These are phyloP conservation scores for Polyrhizophydium stewartii DNA, from an alignment of 371 early-diverging fungal species.

Conservation along the genomic window DNA sequence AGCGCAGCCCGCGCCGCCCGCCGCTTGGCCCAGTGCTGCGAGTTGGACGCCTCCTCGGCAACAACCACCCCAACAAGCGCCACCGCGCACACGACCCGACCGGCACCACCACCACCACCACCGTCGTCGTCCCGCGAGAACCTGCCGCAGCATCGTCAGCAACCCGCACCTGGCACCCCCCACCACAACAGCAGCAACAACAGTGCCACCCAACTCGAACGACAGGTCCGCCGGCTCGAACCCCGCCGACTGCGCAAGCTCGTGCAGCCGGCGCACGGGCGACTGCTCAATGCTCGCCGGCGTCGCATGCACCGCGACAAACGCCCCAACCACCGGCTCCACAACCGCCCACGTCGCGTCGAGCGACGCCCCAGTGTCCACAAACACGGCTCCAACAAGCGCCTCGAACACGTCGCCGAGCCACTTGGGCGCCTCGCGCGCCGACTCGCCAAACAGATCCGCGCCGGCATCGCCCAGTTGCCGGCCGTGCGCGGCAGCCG, in stretches of 20 bases:
- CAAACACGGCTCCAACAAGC: constrained; percentile 71
- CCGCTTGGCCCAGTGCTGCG: constrained; percentile 26
- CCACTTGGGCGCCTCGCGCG: constrained; percentile 35
- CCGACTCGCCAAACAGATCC: no score
- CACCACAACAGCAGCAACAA: background rate
- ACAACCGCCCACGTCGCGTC: constrained; percentile 28
- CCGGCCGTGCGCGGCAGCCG: no score
- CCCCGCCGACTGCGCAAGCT: constrained; percentile 27
- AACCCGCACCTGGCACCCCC: background rate
- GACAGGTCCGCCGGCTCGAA: constrained; percentile 28
- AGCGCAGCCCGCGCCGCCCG: no score
- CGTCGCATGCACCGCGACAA: constrained; percentile 22
- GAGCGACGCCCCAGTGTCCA: constrained; percentile 73
- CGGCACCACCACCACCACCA: background rate
- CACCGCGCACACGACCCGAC: constrained; percentile 5
- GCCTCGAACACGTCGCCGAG: constrained; percentile 38
- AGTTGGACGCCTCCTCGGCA: constrained; percentile 14
- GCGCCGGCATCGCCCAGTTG: no score
- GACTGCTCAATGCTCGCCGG: constrained; percentile 29
- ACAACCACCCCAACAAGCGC: constrained; percentile 12
- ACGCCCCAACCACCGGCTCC: constrained; percentile 22
- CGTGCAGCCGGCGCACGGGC: constrained; percentile 33
- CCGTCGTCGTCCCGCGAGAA: background rate
- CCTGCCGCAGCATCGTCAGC: background rate
- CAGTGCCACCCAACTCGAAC: constrained; percentile 14